Base-by-base conservation (phyloP, 1,139 yeast genomes). In the Yamadazyma dendronema region DNA sequence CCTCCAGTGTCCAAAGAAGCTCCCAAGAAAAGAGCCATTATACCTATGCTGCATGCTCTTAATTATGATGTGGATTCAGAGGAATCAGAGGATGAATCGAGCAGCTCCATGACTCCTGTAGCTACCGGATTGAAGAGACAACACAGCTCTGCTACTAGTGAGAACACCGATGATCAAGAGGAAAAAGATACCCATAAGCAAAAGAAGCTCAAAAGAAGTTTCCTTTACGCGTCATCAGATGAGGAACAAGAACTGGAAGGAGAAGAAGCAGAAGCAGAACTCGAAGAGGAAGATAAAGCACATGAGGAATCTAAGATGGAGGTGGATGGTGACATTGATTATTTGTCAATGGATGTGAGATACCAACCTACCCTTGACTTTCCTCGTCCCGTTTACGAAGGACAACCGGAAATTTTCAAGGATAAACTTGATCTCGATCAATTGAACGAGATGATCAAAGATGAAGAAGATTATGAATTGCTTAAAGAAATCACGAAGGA, bases 21-120 rank as follows among this genome's bases (percentile, higher is more conserved):
- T 34, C 31, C 39, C 36, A 46, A 44, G 27, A 54, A 57, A 52
- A 59, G 56, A 45, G 54, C 52, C 25, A 49, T 68, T 35, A 59
- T 81, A 31, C 95, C 94, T 1, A 73, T 84, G 81, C 83, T 81
- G 38, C 92, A 85, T 61, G 78, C 82, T 1, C 72, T 85, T 44
- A 83, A 85, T 49, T 77, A 64, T 43, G 76, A 71, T 38, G 59
- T 63, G 5, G 41, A 44, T 12, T 65, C 67, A 35, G 74, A 62
- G 28, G 81, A 74, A 4, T 75, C 74, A 11, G 76, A 67, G 4
- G 64, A 57, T 14, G 72, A 65, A 25, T 58, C 67, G 1, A 69
- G 74, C 40, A 62, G 73, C 34, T 63, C 77, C 0, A 59, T 67
- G 4, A 67, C 74, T 1, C 72, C 75, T 1, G 57, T 58, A 4